Base-by-base conservation (phyloP, 2,329 filamentous ascomycete genomes). In the Fusarium abutilonis region DNA sequence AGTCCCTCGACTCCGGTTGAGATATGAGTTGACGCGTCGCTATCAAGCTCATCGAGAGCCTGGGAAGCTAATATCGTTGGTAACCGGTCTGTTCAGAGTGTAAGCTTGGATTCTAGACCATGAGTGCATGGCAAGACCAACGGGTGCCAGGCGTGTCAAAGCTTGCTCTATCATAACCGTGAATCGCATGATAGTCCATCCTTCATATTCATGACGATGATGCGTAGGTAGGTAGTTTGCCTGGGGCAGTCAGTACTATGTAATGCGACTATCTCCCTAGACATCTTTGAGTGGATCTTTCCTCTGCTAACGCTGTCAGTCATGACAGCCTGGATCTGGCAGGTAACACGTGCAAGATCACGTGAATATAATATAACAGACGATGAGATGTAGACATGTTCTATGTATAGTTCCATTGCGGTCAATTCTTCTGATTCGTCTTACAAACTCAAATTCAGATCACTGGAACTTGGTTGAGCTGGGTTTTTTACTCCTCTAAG, bases 61-160 rank as follows among this genome's bases (percentile, higher is more conserved):
- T 92, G 84, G 1, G 89, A 89, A 28, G 90, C 91, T 15, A 89
- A 91, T 44, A 93, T 82, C 1, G 91, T 92, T 32, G 91, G 89
- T 49, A 94, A 79, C 47, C 91, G 86, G 78, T 93, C 90, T 93
- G 67, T 28, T 41, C 19, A 23, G 26, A 29, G 26, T 7, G 64
- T 66, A 55, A 70, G 63, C 43, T 51, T 52, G 43, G 29, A 31
- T 32, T 54, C 47, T 9, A 14, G 17, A 45, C 52, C 11, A 40
- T n/a, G 21, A 28, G 40, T 47, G 19, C 13, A 47, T 48, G 38
- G 35, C 43, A 55, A 66, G 65, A 78, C 82, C 68, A 67, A 86
- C 84, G 83, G 28, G 82, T 83, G 47, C 78, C 78, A 28, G 79
- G 73, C 40, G 81, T 75, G 64, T 84, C 82, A 74, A 89, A 89